Percentiles rank a stretch among this genome's conserved stretches.
phyloP scores from a whole-genome alignment of 2,329 filamentous ascomycete species.

The Aureobasidium sp. region DNA sequence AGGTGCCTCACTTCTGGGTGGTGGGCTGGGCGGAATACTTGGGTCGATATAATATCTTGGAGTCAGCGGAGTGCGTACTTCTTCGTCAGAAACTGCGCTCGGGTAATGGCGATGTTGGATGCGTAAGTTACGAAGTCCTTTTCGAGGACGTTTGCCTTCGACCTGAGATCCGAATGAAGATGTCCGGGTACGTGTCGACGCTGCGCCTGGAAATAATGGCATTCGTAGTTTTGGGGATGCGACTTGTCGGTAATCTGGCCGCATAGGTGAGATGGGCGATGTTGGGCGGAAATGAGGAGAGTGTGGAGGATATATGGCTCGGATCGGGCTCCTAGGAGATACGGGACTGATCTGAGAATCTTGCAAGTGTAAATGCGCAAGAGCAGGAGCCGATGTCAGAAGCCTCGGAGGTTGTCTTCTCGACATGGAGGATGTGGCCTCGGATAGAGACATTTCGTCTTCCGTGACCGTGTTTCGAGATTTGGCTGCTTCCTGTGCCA shows the following conservation, averaged over 20 bases:
- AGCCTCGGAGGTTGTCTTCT: constrained; percentile 20
- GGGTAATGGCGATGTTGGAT: constrained; percentile 35
- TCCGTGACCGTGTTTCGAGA: constrained; percentile 17
- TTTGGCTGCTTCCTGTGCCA: constrained; percentile 68
- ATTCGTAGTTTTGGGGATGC: constrained; percentile 1
- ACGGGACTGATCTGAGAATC: constrained; percentile 28
- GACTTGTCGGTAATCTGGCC: constrained; percentile 19
- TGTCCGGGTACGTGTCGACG: constrained; percentile 19
- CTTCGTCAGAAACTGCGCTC: constrained; percentile 33
- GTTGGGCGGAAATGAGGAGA: constrained; percentile 13
- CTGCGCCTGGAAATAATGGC: not conserved
- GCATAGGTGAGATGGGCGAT: constrained; percentile 23
- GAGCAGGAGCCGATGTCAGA: constrained; percentile 21
- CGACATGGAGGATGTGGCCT: not conserved
- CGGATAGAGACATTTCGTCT: not conserved
- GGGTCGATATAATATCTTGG: constrained; percentile 47
- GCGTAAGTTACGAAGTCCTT: constrained; percentile 42
- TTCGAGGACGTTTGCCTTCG: constrained; percentile 21
- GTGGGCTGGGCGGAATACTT: constrained; percentile 47
- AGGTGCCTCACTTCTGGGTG: constrained; percentile 28
- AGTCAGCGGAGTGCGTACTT: constrained; percentile 45
- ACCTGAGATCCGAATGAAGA: constrained; percentile 30
- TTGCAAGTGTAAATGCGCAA: constrained; percentile 23
- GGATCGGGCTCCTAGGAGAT: constrained; percentile 33
- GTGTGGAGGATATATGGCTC: constrained; percentile 41